A percentile compares a stretch with the other conserved stretches of the same genome.
phyloP scores from a whole-genome alignment of 371 early-diverging fungal genomes.

The Actinomucor elegans region DNA sequence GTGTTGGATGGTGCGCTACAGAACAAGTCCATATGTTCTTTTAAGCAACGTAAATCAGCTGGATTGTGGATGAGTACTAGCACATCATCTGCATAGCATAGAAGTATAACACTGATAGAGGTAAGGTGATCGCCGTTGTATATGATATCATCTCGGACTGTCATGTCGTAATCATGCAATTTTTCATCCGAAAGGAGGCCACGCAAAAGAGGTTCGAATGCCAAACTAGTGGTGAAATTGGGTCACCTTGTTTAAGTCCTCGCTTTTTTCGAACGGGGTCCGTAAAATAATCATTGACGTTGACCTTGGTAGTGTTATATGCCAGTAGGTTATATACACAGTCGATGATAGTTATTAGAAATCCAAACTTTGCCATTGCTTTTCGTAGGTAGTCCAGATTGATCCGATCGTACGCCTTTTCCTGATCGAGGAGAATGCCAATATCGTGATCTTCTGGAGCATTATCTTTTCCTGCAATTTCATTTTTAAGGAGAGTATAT shows the following conservation, averaged over 20 bases:
- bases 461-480: no score
- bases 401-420: not conserved
- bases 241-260: constrained; percentile 15
- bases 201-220: constrained; percentile 9
- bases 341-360: not conserved
- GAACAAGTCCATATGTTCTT: not conserved
- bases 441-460: not conserved
- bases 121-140: no score
- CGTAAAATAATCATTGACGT: constrained; percentile 22
- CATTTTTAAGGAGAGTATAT: no score
- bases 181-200: not conserved
- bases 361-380: not conserved
- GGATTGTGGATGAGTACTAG: constrained; percentile 4
- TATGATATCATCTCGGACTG: not conserved
- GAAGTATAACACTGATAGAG: constrained; percentile 3
- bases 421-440: not conserved
- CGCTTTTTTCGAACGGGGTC: not conserved
- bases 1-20: constrained; percentile 5
- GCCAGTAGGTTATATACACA: not conserved
- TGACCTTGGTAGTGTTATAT: not conserved
- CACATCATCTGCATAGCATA: constrained; percentile 17
- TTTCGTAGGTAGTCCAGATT: not conserved
- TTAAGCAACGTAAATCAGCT: not conserved
- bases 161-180: not conserved
- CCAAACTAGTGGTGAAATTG: constrained; percentile 9